Conservation (phyloP, 2,329 filamentous ascomycete genomes). For the Xylariaceae sp. region DNA sequence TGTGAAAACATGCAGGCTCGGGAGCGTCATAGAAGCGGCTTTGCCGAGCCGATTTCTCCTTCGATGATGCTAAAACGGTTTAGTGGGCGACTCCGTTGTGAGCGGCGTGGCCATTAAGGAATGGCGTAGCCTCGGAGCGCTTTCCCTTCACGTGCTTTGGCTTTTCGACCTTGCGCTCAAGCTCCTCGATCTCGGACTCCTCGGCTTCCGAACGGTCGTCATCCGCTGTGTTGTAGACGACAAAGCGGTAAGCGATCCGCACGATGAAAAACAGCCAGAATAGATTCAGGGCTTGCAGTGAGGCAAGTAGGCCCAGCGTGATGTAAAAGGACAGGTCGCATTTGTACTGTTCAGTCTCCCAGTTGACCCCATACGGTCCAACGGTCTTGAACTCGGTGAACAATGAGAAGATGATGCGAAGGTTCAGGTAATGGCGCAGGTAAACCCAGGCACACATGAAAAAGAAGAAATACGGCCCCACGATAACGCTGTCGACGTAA, state of each 20-base stretch:
- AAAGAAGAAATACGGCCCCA: conserved; percentile 80
- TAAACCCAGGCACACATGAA: conserved; percentile 90
- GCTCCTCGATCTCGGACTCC: conserved; percentile 62
- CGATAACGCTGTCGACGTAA: conserved; percentile 79
- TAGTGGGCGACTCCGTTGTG: conserved; percentile 32
- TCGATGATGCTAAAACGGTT: conserved; percentile 19
- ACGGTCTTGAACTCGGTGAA: conserved; percentile 75
- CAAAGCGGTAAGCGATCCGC: conserved; percentile 72
- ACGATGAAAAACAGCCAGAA: conserved; percentile 83
- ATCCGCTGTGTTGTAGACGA: conserved; percentile 61
- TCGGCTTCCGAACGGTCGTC: conserved; percentile 74
- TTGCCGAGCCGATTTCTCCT: conserved; percentile 32
- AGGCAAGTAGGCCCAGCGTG: conserved; percentile 64
- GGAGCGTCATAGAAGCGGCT: neutral
- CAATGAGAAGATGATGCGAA: conserved; percentile 74
- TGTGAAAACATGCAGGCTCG: conserved; percentile 9
- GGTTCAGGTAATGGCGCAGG: conserved; percentile 82
- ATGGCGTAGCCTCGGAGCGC: conserved; percentile 18
- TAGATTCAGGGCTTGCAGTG: conserved; percentile 74
- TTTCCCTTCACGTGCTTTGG: conserved; percentile 23
- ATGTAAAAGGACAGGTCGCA: conserved; percentile 71
- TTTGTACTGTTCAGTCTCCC: conserved; percentile 78
- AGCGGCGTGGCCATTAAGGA: conserved; percentile 36
- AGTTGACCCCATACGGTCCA: conserved; percentile 75
- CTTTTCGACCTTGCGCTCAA: conserved; percentile 31